Percentiles rank a stretch among this genome's conserved stretches.
These are phyloP conservation scores for Lathyrus aphaca DNA, from an alignment of 306 rosid genomes.

Conservation along the genomic window DNA sequence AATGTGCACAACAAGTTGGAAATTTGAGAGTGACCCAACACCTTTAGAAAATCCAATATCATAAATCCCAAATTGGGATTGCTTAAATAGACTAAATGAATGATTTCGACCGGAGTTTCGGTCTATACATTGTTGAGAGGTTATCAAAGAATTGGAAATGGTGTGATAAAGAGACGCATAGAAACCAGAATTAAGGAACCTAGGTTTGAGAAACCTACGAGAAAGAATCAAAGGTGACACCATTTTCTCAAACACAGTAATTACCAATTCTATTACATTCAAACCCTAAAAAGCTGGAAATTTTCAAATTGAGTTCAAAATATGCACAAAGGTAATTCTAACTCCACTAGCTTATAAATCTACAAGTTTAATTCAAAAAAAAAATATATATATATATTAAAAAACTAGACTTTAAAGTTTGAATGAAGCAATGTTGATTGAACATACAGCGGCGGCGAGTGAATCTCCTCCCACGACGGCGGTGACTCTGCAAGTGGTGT, in stretches of 20 bases:
- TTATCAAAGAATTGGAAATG: conserved; percentile 32
- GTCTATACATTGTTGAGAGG: conserved; percentile 38
- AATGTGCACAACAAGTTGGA: conserved; percentile 43
- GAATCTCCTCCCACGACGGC: too few species aligned
- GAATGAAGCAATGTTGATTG: too few species aligned
- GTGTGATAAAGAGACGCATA: conserved; percentile 5
- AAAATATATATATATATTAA: too few species aligned
- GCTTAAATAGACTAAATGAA: conserved; percentile 33
- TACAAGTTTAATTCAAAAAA: too few species aligned
- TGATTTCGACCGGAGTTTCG: conserved; percentile 15
- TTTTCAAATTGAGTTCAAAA: background rate
- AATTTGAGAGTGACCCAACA: conserved; percentile 40
- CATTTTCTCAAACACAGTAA: conserved; percentile 43
- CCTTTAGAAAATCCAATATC: conserved; percentile 23
- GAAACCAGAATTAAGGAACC: conserved; percentile 30
- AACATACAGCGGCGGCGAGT: too few species aligned
- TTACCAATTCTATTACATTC: background rate
- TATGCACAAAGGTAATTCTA: background rate
- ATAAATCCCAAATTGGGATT: conserved; percentile 28
- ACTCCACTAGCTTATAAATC: too few species aligned
- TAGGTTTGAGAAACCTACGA: conserved; percentile 47
- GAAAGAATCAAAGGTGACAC: conserved; percentile 42
- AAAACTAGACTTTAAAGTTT: too few species aligned
- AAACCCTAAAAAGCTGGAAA: background rate
- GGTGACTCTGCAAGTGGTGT: too few species aligned